These are phyloP conservation scores for Penicillium decumbens DNA, from an alignment of 2,329 filamentous ascomycete species.

Conservation along the genomic window DNA sequence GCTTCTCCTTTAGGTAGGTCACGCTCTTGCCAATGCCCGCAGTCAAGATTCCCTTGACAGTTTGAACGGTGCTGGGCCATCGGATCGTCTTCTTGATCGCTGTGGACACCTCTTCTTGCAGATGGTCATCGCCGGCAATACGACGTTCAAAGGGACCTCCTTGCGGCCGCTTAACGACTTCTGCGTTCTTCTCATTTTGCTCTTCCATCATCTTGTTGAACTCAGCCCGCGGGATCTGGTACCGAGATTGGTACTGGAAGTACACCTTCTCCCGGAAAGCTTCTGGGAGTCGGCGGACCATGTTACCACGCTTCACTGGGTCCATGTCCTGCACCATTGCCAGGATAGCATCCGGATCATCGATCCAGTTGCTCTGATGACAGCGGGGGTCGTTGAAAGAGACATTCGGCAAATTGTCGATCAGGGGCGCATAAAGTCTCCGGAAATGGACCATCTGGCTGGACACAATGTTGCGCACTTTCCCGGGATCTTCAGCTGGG, in stretches of 20 bases:
- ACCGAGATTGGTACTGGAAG: constrained; percentile 90
- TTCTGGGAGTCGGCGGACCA: constrained; percentile 86
- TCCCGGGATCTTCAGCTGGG: constrained; percentile 82
- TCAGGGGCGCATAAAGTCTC: constrained; percentile 80
- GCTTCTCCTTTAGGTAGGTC: constrained; percentile 80
- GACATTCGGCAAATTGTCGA: constrained; percentile 86
- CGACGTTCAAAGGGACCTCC: constrained; percentile 81
- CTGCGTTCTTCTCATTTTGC: constrained; percentile 61
- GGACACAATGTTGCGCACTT: constrained; percentile 89
- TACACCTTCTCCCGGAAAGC: constrained; percentile 85
- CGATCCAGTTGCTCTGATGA: constrained; percentile 57
- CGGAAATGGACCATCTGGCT: constrained; percentile 91
- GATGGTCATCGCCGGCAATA: constrained; percentile 67
- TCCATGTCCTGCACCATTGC: constrained; percentile 86
- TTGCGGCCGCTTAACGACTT: constrained; percentile 65
- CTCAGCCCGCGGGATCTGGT: constrained; percentile 74
- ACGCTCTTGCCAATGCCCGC: constrained; percentile 65
- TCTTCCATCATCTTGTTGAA: constrained; percentile 80
- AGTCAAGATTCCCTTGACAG: constrained; percentile 75
- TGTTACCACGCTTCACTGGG: constrained; percentile 82
- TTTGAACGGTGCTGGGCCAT: constrained; percentile 89
- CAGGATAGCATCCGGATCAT: constrained; percentile 60
- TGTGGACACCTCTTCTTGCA: constrained; percentile 65
- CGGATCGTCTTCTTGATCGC: constrained; percentile 83
- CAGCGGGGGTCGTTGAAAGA: constrained; percentile 64